Conservation (phyloP, 176 grass and related monocot genomes). For the Neostapfia colusana region DNA sequence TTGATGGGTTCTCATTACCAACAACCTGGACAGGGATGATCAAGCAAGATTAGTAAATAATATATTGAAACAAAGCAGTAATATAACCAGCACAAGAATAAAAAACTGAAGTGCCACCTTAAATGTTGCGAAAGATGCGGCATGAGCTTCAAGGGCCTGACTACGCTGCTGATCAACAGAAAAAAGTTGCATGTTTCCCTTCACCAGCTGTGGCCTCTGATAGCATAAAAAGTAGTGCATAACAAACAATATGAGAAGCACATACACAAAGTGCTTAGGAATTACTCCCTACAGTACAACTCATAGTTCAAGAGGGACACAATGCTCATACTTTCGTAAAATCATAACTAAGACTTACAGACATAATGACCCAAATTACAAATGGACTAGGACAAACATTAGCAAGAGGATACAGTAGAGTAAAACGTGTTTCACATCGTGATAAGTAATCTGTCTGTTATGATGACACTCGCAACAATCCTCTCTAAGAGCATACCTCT, state of each 20-base stretch:
- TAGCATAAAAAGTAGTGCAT: constrained; percentile 24
- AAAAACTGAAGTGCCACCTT: constrained; percentile 48
- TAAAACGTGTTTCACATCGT: not conserved
- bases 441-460: not conserved
- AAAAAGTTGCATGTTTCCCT: constrained; percentile 99
- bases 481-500: constrained; percentile 48
- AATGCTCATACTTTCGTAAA: not conserved
- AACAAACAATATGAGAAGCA: constrained; percentile 12
- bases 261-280: not conserved
- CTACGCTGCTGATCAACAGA: constrained; percentile 98
- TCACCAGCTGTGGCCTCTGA: constrained; percentile 91
- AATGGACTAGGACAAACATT: not conserved
- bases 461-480: not conserved
- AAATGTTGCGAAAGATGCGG: constrained; percentile 90
- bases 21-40: constrained; percentile 48
- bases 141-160: constrained; percentile 98
- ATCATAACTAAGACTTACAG: not conserved
- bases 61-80: constrained; percentile 11
- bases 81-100: not conserved
- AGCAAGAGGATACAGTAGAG: not conserved
- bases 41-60: not conserved
- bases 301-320: not conserved
- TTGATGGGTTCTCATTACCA: constrained; percentile 94
- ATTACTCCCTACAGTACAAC: not conserved
- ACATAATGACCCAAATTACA: not conserved